A percentile compares a stretch with the other conserved stretches of the same genome.
These are phyloP conservation scores for Entelexis paramagnoliae DNA, from an alignment of 1,139 yeast genomes.

Conservation along the genomic window DNA sequence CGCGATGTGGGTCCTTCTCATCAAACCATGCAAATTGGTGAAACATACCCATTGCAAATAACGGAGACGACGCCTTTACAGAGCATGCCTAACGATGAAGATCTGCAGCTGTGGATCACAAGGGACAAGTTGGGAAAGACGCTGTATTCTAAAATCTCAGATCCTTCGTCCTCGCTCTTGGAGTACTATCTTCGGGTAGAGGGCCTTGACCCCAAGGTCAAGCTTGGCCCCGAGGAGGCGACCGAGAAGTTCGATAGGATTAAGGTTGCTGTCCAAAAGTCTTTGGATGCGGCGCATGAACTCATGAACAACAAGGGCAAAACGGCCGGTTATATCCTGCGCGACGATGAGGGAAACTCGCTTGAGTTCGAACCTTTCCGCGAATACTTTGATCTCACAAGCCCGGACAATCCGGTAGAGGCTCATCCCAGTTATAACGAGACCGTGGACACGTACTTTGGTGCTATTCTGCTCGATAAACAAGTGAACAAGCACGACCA, in stretches of 20 bases:
- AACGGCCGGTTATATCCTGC: slow-evolving; percentile 54
- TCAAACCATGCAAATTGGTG: slow-evolving; percentile 20
- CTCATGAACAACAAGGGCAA: slow-evolving; percentile 29
- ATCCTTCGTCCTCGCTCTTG: slow-evolving; percentile 68
- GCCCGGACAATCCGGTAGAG: slow-evolving; percentile 5
- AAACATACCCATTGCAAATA: slow-evolving; percentile 17
- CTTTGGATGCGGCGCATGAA: slow-evolving; percentile 37
- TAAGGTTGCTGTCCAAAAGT: slow-evolving; percentile 40
- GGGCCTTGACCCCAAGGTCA: slow-evolving; percentile 35
- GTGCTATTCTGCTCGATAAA: slow-evolving; percentile 74
- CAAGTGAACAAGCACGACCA: slow-evolving; percentile 62
- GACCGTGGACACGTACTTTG: slow-evolving; percentile 74
- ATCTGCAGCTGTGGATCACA: slow-evolving; percentile 43
- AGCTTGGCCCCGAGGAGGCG: slow-evolving; percentile 15
- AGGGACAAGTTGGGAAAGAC: slow-evolving; percentile 47
- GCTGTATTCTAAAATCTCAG: slow-evolving; percentile 57
- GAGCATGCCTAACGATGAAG: slow-evolving; percentile 29
- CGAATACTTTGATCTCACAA: slow-evolving; percentile 23
- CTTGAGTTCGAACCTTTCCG: slow-evolving; percentile 83
- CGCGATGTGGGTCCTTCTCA: slow-evolving; percentile 37
- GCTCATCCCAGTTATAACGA: slow-evolving; percentile 55
- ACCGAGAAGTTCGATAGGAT: slow-evolving; percentile 27
- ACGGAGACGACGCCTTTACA: slow-evolving; percentile 7
- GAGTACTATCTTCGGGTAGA: slow-evolving; percentile 43
- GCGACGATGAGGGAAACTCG: slow-evolving; percentile 45